These are phyloP conservation scores for Parietaria judaica DNA, from an alignment of 306 rosid genomes.

Conservation along the genomic window DNA sequence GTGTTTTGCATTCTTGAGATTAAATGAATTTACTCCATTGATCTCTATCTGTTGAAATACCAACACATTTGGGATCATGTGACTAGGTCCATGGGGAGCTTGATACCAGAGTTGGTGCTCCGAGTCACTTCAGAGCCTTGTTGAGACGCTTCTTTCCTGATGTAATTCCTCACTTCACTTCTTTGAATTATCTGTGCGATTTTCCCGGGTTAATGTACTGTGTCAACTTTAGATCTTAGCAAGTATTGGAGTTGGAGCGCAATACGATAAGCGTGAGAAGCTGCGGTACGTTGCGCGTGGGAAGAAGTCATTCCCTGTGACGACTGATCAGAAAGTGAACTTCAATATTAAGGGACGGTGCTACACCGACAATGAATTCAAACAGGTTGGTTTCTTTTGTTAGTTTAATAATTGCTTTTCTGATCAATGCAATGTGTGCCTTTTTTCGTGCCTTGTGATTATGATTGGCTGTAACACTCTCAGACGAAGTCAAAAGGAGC, in stretches of 20 bases:
- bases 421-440: not conserved
- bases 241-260: conserved; percentile 63
- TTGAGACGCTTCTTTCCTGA: conserved; percentile 57
- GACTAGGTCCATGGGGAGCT: conserved; percentile 74
- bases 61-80: not conserved
- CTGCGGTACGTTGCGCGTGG: conserved; percentile 49
- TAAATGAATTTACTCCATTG: not conserved
- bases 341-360: conserved; percentile 69
- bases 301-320: conserved; percentile 64
- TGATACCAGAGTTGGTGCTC: conserved; percentile 63
- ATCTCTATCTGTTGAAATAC: not conserved
- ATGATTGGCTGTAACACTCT: not conserved
- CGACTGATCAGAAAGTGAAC: conserved; percentile 32
- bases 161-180: conserved; percentile 17
- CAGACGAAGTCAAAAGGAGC: conserved; percentile 66
- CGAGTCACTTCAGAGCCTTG: conserved; percentile 36
- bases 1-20: too few species aligned
- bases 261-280: conserved; percentile 46
- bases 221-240: conserved; percentile 47
- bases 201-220: not conserved
- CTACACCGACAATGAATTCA: conserved; percentile 54
- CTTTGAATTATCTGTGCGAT: not conserved
- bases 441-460: not conserved
- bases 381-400: conserved; percentile 33
- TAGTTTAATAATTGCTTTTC: too few species aligned